These are phyloP conservation scores for Claviceps sp. DNA, from an alignment of 2,329 filamentous ascomycete species.

Conservation along the genomic window DNA sequence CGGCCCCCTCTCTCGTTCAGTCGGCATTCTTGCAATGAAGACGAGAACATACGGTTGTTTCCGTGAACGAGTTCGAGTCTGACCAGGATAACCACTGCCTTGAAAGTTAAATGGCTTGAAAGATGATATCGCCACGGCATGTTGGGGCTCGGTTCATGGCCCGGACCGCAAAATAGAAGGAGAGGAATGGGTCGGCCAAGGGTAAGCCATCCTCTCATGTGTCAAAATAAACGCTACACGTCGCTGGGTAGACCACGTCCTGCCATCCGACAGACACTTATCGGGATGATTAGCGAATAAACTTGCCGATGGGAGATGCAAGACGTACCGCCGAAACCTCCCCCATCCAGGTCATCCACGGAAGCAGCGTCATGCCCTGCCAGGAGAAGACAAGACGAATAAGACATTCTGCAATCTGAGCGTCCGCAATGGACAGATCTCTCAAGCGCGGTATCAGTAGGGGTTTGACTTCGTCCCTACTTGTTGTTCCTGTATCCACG, in stretches of 20 bases:
- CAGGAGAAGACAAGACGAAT: neutral
- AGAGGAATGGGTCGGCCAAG: slow-evolving; percentile 1
- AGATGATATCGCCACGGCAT: neutral
- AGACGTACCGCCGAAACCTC: neutral
- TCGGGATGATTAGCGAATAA: neutral
- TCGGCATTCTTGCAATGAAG: slow-evolving; percentile 4
- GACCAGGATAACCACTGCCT: neutral
- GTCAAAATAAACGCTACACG: neutral
- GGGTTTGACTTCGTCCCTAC: too few species aligned
- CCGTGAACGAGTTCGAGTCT: slow-evolving; percentile 4
- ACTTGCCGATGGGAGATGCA: neutral
- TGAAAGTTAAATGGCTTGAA: neutral
- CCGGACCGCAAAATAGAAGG: neutral
- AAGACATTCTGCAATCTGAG: neutral
- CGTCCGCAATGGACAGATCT: neutral
- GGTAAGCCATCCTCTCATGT: neutral
- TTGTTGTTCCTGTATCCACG: too few species aligned
- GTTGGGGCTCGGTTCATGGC: neutral
- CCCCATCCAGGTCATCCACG: neutral
- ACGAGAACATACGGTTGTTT: slow-evolving; percentile 1
- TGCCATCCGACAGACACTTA: neutral
- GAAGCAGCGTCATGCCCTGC: neutral
- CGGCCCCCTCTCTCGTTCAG: too few species aligned
- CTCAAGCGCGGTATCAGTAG: too few species aligned
- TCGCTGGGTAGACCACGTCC: neutral